Percentiles rank a stretch among this genome's conserved stretches.
Conservation (phyloP, 2,329 filamentous ascomycete genomes). For the Fusarium zealandicum region DNA sequence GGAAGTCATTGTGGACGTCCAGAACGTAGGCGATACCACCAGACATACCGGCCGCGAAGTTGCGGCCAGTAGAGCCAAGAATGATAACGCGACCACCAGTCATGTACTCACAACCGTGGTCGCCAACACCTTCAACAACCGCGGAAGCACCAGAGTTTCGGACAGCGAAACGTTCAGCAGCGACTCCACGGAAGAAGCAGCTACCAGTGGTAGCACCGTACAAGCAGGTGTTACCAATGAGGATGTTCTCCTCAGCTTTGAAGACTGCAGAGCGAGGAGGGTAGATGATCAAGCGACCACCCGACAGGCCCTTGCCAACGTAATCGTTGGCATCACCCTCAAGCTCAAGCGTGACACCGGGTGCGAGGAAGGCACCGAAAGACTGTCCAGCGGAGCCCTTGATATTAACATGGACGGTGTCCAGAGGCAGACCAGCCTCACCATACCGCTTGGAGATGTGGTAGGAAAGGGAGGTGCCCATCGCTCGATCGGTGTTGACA, state of each 20-base stretch:
- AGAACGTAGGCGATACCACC: conserved; percentile 96
- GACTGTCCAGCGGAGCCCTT: conserved; percentile 96
- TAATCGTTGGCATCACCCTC: conserved; percentile 98
- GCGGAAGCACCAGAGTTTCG: conserved; percentile 95
- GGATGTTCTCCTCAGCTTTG: conserved; percentile 94
- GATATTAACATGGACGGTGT: conserved; percentile 95
- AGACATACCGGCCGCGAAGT: conserved; percentile 98
- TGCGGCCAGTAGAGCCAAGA: conserved; percentile 88
- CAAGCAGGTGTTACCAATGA: conserved; percentile 92
- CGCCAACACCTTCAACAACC: conserved; percentile 95
- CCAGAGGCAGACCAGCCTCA: conserved; percentile 85
- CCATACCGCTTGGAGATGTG: conserved; percentile 94
- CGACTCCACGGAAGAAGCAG: conserved; percentile 96
- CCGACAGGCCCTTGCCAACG: conserved; percentile 93
- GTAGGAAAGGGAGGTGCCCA: conserved; percentile 94
- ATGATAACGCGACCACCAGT: conserved; percentile 91
- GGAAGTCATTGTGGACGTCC: conserved; percentile 88
- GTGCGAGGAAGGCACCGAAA: conserved; percentile 92
- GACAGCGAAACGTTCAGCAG: conserved; percentile 94
- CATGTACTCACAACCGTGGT: conserved; percentile 99
- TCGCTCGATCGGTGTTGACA: conserved; percentile 93
- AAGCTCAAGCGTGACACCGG: conserved; percentile 91
- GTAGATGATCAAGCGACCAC: conserved; percentile 91
- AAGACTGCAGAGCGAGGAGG: conserved; percentile 89
- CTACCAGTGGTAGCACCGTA: conserved; percentile 92